These are phyloP conservation scores for Styphnolobium japonicum DNA, from an alignment of 306 rosid species.

Conservation along the genomic window DNA sequence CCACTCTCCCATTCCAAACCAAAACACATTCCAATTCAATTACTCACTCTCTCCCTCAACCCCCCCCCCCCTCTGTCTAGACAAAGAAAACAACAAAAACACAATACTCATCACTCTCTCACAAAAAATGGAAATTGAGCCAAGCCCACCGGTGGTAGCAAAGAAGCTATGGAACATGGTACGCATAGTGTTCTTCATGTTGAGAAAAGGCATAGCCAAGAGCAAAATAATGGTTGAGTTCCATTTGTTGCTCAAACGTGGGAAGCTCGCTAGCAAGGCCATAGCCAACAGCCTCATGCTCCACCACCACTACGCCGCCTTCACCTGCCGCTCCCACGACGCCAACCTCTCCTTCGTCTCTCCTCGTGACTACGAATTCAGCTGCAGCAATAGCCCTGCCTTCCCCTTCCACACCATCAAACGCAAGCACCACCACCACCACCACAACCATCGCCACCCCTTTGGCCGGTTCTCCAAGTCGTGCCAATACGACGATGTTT, in stretches of 20 bases:
- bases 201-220: conserved; percentile 68
- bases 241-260: conserved; percentile 55
- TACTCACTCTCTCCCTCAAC: neutral
- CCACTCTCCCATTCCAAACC: neutral
- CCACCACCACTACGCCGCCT: conserved; percentile 48
- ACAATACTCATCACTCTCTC: neutral
- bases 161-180: conserved; percentile 66
- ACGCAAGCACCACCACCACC: conserved; percentile 28
- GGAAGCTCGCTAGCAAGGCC: conserved; percentile 73
- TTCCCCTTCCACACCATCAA: conserved; percentile 39
- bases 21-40: neutral
- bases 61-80: neutral
- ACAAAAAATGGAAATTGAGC: conserved; percentile 60
- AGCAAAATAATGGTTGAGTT: conserved; percentile 57
- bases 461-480: conserved; percentile 23
- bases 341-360: conserved; percentile 47
- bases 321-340: conserved; percentile 36
- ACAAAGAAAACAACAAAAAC: neutral
- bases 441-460: conserved; percentile 17
- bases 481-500: conserved; percentile 45
- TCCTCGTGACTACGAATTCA: conserved; percentile 80
- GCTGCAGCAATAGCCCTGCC: conserved; percentile 91
- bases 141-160: conserved; percentile 43
- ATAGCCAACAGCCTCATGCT: conserved; percentile 43
- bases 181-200: conserved; percentile 54